Base-by-base conservation (phyloP, 176 grass and related monocot genomes). In the Chrysopogon serrulatus region DNA sequence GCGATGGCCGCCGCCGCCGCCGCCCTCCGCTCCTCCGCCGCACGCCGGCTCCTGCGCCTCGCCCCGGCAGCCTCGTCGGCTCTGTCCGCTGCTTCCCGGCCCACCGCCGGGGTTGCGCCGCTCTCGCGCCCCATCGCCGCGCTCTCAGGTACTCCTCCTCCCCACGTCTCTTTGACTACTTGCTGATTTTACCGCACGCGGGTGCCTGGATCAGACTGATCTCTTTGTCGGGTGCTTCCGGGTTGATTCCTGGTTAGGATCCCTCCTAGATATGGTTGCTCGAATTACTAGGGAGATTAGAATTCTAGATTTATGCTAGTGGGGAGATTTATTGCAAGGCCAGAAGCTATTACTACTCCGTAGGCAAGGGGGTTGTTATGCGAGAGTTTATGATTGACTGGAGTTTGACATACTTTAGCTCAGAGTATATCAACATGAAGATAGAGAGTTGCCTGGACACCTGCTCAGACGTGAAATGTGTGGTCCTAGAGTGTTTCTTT, bases 1-100 rank as follows among this genome's bases (percentile, higher is more conserved):
- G 69, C 78, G 73, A 97, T 94, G 94, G 91, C 94, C 17, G 53
- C n/a, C n/a, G n/a, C 53, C 23, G 74, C 56, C n/a, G 64, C 64
- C 32, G 73, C 86, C 79, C 87, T 93, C 84, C 91, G 87, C 47
- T 90, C 87, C 66, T 78, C 87, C 37, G 72, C 80, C 69, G 53
- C 82, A 19, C 89, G 82, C 26, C 83, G 87, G 28, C 41, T 90
- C 16, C 68, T 90, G 5, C 81, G 83, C 5, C 26, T 94, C 47
- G 80, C 79, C 26, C 78, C 78, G 65, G 79, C 74, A 27, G 28
- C 76, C 53, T 74, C 56, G 3, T 85, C 84, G 16, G 66, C 83
- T 21, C 68, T 89, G 27, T 84, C 89, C 43, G 41, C 77, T 4
- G 54, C 76, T 45, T 86, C 83, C 51, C 79, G 71, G 2, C 74